Evolutionary conservation across 2,329 filamentous ascomycete genomes (phyloP).

Genomic region (Talaromyces sp.): DNA sequence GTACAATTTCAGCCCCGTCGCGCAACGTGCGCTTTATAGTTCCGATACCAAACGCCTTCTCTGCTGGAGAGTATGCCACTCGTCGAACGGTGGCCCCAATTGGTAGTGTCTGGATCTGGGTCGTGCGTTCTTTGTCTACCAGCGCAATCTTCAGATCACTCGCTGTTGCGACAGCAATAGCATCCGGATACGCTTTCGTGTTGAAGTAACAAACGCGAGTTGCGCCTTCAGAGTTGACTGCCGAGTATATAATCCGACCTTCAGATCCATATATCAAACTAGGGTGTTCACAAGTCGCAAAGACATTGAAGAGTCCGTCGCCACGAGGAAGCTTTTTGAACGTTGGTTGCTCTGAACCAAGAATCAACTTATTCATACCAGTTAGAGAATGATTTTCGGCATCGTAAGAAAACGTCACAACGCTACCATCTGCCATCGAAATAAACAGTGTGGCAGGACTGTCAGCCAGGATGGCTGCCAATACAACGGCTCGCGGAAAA

Average conservation of each 20-base stretch:
- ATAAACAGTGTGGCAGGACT: conserved; percentile 75
- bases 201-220: conserved; percentile 79
- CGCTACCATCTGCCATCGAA: conserved; percentile 86
- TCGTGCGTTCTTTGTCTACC: conserved; percentile 79
- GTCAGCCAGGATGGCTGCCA: conserved; percentile 66
- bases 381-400: conserved; percentile 57
- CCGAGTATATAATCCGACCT: conserved; percentile 83
- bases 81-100: conserved; percentile 79
- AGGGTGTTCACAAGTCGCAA: conserved; percentile 90
- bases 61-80: conserved; percentile 73
- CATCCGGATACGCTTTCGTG: conserved; percentile 70
- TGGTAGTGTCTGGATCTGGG: conserved; percentile 75
- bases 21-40: conserved; percentile 71
- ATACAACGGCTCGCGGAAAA: conserved; percentile 73
- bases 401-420: conserved; percentile 75
- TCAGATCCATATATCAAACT: conserved; percentile 89
- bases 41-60: conserved; percentile 80
- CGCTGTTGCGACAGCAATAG: conserved; percentile 74
- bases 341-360: conserved; percentile 79
- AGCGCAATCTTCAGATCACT: conserved; percentile 70
- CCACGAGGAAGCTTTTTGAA: conserved; percentile 71
- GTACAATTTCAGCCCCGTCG: conserved; percentile 67
- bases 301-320: conserved; percentile 68
- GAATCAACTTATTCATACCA: conserved; percentile 70
- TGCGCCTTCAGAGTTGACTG: conserved; percentile 83